A percentile compares a stretch with the other conserved stretches of the same genome.
These are phyloP conservation scores for Populus pruinosa DNA, from an alignment of 345 rosid genomes.

Conservation along the genomic window DNA sequence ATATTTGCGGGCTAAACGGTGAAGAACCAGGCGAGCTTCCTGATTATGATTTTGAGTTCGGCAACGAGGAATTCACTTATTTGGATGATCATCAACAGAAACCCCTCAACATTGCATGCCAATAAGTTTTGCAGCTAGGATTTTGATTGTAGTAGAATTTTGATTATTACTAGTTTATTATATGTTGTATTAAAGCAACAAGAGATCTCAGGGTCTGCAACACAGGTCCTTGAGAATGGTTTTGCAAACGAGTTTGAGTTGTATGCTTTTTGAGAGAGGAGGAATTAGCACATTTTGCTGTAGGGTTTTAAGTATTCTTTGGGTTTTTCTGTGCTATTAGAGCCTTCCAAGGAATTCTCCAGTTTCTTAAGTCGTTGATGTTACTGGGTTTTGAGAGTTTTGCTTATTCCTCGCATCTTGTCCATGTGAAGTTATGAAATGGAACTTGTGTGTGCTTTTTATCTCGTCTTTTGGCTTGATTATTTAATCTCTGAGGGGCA, in stretches of 20 bases:
- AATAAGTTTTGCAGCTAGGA: conserved; percentile 84
- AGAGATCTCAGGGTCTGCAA: conserved; percentile 20
- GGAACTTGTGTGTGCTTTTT: neutral
- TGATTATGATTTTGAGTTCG: conserved; percentile 58
- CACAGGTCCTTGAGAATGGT: conserved; percentile 20
- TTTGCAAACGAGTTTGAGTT: conserved; percentile 22
- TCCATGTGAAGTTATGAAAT: neutral
- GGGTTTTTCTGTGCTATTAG: conserved; percentile 63
- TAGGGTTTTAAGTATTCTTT: conserved; percentile 15
- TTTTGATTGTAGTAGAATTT: neutral
- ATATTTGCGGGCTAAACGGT: conserved; percentile 42
- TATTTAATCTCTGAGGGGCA: neutral
- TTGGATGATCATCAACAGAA: conserved; percentile 28
- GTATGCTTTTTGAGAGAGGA: conserved; percentile 12
- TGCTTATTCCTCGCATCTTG: conserved; percentile 6
- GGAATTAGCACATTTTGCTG: conserved; percentile 13
- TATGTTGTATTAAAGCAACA: neutral
- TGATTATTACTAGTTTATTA: neutral
- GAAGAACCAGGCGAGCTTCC: conserved; percentile 61
- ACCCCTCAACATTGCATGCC: conserved; percentile 52
- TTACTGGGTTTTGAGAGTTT: conserved; percentile 1
- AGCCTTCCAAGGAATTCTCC: conserved; percentile 52
- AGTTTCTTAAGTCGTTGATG: neutral
- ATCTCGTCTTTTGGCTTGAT: neutral
- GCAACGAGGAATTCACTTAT: conserved; percentile 40